phyloP scores from a whole-genome alignment of 495 filamentous ascomycete species.

The Friedmanniomyces simplex region DNA sequence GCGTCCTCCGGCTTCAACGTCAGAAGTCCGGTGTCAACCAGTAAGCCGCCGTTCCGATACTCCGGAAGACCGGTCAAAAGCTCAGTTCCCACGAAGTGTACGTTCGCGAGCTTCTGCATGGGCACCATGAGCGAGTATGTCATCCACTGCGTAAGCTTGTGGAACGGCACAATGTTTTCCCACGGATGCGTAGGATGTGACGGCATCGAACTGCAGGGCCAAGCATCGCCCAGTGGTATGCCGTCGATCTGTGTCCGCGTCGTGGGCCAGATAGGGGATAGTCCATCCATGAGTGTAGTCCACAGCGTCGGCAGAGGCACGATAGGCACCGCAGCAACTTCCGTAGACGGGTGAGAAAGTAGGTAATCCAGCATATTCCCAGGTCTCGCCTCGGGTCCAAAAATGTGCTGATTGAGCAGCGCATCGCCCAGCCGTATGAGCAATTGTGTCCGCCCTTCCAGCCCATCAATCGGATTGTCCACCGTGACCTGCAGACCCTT shows the following conservation, averaged over 20 bases:
- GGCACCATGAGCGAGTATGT: slow-evolving; percentile 83
- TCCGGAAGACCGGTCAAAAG: slow-evolving; percentile 77
- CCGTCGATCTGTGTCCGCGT: slow-evolving; percentile 84
- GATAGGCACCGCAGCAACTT: slow-evolving; percentile 76
- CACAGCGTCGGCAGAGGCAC: slow-evolving; percentile 86
- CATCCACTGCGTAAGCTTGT: slow-evolving; percentile 86
- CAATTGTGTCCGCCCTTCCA: slow-evolving; percentile 77
- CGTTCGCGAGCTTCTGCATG: slow-evolving; percentile 64
- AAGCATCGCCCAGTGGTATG: slow-evolving; percentile 84
- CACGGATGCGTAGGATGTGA: slow-evolving; percentile 64
- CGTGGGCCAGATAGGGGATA: slow-evolving; percentile 79
- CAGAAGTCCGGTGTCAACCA: slow-evolving; percentile 73
- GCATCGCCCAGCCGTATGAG: slow-evolving; percentile 67
- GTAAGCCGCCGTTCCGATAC: slow-evolving; percentile 77
- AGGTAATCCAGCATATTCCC: slow-evolving; percentile 96
- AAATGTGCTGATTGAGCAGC: slow-evolving; percentile 70
- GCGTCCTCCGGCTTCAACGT: slow-evolving; percentile 57
- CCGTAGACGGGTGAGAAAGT: slow-evolving; percentile 78
- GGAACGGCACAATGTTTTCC: slow-evolving; percentile 93
- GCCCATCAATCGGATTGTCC: slow-evolving; percentile 71
- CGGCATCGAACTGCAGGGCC: slow-evolving; percentile 80
- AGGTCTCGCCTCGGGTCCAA: slow-evolving; percentile 74
- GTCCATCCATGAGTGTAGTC: slow-evolving; percentile 78
- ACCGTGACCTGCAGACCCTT: slow-evolving; percentile 75
- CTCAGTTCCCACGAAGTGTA: slow-evolving; percentile 67